Conservation (phyloP, 495 filamentous ascomycete genomes). For the Rhypophila decipiens region DNA sequence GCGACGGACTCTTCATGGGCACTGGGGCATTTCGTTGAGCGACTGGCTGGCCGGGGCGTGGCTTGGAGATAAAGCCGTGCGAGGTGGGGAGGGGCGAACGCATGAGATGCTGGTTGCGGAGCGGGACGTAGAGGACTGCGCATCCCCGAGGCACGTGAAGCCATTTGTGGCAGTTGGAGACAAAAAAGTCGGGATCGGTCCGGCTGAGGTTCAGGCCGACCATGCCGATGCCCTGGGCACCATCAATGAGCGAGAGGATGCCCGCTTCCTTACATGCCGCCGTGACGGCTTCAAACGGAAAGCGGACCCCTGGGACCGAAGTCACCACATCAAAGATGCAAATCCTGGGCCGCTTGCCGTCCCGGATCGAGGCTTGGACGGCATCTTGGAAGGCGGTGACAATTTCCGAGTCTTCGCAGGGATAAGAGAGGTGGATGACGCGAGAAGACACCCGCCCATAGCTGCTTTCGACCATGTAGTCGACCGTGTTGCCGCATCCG, state of each 20-base stretch:
- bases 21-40: too few species aligned
- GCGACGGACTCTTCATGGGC: slow-evolving; percentile 36
- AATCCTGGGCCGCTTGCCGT: slow-evolving; percentile 44
- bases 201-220: slow-evolving; percentile 57
- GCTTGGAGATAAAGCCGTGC: slow-evolving; percentile 47
- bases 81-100: slow-evolving; percentile 70
- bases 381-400: slow-evolving; percentile 44
- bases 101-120: slow-evolving; percentile 65
- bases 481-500: slow-evolving; percentile 62
- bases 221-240: slow-evolving; percentile 75
- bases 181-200: slow-evolving; percentile 76
- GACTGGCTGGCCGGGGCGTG: too few species aligned
- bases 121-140: slow-evolving; percentile 72
- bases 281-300: slow-evolving; percentile 68
- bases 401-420: slow-evolving; percentile 53
- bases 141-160: slow-evolving; percentile 75
- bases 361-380: slow-evolving; percentile 33
- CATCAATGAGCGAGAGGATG: slow-evolving; percentile 64
- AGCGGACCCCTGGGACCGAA: slow-evolving; percentile 65
- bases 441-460: slow-evolving; percentile 23
- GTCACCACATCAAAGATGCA: slow-evolving; percentile 78
- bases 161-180: slow-evolving; percentile 89
- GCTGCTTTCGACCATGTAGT: slow-evolving; percentile 58
- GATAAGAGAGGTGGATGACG: slow-evolving; percentile 43
- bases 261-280: slow-evolving; percentile 56